Evolutionary conservation across 495 filamentous ascomycete genomes (phyloP), one percentile per base, ranked within the genome.

Genomic region (Penicillium parvum): DNA sequence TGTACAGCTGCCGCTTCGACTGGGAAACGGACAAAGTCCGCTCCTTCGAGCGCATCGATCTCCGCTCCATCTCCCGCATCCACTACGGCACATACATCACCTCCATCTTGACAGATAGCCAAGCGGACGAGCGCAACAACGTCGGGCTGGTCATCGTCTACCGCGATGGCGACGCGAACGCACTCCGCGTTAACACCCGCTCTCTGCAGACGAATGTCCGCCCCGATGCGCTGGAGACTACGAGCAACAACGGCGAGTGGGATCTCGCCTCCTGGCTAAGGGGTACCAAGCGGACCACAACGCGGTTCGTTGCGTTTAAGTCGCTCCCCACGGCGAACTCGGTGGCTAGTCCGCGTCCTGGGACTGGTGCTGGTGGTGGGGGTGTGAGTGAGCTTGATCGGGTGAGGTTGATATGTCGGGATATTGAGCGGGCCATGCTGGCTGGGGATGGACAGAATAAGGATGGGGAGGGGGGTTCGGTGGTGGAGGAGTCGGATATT

Each of bases 1-100:
- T 96, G 5, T 98, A 96, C 55, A 79, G 82, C 34, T 94, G 90
- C 56, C 77, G 85, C 12, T 91, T 96, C 49, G 90, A 96, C 64
- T 96, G 88, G 85, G 83, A 84, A 46, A 78, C 87, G 4, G 90
- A 96, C 68, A 96, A 96, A 63, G 86, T 96, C 0, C 77, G 82
- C 1, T 87, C 83, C 0, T 96, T 95, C 53, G 88, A 95, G 62
- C 73, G 90, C n/a, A 82, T 96, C 9, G 82, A 84, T 40, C 71
- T 96, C 21, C 74, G 76, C 5, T 82, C 85, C 35, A 65, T 97
- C 19, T 68, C 69, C 1, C 72, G 74, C 32, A 81, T 98, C 33
- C 77, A 77, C 41, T 77, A 83, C 46, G 92, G 91, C 20, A 83
- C 85, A 2, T 97, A 96, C 55, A 86, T 98, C 55, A 95, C 88